These are phyloP conservation scores for Quercus aquifolioides DNA, from an alignment of 306 rosid species.

Conservation along the genomic window DNA sequence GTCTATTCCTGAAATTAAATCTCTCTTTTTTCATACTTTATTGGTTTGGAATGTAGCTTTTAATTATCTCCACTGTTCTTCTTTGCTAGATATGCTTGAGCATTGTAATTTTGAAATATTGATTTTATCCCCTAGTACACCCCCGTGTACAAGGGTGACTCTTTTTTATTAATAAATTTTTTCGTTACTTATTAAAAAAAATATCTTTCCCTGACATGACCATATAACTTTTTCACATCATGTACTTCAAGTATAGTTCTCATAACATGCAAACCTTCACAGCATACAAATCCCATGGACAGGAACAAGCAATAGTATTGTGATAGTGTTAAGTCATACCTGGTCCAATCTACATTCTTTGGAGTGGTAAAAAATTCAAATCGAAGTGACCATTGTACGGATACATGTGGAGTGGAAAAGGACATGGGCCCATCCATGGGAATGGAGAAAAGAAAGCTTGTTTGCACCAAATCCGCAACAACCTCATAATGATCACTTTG, in stretches of 20 bases:
- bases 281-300: background rate
- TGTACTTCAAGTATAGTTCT: background rate
- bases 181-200: no score
- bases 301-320: background rate
- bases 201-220: background rate
- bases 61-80: no score
- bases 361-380: slow-evolving; percentile 94
- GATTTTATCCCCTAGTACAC: no score
- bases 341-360: slow-evolving; percentile 79
- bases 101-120: no score
- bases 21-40: no score
- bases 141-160: no score
- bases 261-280: background rate
- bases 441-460: slow-evolving; percentile 95
- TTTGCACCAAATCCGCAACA: slow-evolving; percentile 89
- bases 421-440: slow-evolving; percentile 99
- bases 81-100: no score
- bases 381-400: slow-evolving; percentile 95
- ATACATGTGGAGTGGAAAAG: slow-evolving; percentile 88
- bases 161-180: no score
- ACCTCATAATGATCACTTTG: slow-evolving; percentile 97
- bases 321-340: slow-evolving; percentile 38
- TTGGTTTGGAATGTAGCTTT: no score
- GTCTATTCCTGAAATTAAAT: no score
- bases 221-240: background rate